Conservation (phyloP, 2,329 filamentous ascomycete species). For the Penicillium sp. region DNA sequence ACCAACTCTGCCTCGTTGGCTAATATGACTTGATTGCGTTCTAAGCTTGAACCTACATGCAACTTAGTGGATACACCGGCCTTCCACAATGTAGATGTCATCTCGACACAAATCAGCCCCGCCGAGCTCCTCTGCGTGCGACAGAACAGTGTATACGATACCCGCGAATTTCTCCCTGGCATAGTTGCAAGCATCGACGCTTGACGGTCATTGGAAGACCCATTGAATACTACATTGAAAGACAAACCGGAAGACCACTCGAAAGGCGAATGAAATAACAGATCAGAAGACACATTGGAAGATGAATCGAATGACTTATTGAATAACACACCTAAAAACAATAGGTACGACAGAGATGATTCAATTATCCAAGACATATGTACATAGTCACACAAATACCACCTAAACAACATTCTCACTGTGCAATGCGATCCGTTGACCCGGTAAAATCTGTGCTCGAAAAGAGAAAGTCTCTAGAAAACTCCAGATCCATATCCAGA, state of each 20-base stretch:
- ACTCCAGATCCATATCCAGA: conserved; percentile 36
- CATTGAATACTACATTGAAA: neutral
- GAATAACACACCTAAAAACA: neutral
- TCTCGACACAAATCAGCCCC: no score
- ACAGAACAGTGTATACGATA: no score
- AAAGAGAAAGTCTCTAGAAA: conserved; percentile 37
- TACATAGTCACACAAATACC: neutral
- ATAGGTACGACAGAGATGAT: neutral
- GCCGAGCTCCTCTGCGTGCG: no score
- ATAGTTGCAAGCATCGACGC: no score
- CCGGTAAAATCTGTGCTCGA: conserved; percentile 33
- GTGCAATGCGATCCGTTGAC: conserved; percentile 14
- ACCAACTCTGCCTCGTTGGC: no score
- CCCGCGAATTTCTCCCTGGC: no score
- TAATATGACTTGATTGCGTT: no score
- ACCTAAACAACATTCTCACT: neutral
- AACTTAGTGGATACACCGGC: no score
- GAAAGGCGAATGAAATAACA: neutral
- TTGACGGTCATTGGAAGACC: no score
- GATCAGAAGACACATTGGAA: neutral
- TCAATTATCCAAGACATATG: neutral
- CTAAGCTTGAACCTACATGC: no score
- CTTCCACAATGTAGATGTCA: no score
- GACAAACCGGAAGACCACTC: neutral
- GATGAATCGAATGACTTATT: no score